Evolutionary conservation across 176 grass and related monocot genomes (phyloP).

Genomic region (Thinopyrum elongatum): DNA sequence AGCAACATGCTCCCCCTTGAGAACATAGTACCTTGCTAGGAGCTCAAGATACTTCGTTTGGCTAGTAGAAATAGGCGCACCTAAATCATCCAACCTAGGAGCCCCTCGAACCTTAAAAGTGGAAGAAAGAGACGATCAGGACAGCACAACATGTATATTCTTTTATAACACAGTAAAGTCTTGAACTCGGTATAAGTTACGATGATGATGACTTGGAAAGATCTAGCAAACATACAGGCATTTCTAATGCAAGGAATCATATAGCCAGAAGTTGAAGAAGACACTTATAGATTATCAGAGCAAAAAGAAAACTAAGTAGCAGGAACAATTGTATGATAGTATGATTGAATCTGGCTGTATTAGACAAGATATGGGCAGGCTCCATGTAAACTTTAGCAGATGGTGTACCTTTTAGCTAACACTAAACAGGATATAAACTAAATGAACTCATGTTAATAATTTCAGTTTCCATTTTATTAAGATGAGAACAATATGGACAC

Average conservation of each 20-base stretch:
- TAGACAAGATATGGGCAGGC: conserved; percentile 6
- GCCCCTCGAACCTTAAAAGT: conserved; percentile 42
- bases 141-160: background rate
- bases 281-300: background rate
- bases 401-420: background rate
- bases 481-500: background rate
- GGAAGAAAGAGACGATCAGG: conserved; percentile 23
- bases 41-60: conserved; percentile 85
- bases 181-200: background rate
- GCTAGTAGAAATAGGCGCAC: conserved; percentile 45
- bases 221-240: conserved; percentile 20
- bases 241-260: conserved; percentile 2
- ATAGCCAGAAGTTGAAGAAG: conserved; percentile 10
- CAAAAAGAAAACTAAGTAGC: background rate
- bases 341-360: background rate
- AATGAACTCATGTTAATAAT: conserved; percentile 14
- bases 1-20: conserved; percentile 82
- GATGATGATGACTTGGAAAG: conserved; percentile 15
- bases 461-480: conserved; percentile 16
- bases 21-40: conserved; percentile 79
- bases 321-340: background rate
- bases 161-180: background rate
- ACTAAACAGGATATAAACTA: background rate
- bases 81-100: conserved; percentile 43
- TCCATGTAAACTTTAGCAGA: conserved; percentile 8